Conservation (phyloP, 208 protist genomes). For the Kentomonas sorsogonicus region DNA sequence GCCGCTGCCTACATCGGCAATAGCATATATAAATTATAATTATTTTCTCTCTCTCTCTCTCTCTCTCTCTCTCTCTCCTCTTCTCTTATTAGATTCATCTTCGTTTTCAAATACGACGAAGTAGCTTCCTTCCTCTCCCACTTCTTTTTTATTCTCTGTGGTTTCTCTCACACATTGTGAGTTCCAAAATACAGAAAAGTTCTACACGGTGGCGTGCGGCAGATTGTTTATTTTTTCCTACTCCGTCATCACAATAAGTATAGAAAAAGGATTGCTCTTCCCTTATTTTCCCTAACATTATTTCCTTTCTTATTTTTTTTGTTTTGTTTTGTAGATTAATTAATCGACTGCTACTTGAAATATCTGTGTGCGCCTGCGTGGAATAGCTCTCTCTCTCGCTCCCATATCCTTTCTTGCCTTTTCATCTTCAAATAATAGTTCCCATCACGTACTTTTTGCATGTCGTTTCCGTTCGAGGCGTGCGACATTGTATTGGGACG, state of each 20-base stretch:
- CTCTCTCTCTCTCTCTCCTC: no score
- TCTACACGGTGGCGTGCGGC: background rate
- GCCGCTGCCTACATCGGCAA: no score
- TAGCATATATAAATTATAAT: no score
- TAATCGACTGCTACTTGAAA: background rate
- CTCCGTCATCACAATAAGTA: background rate
- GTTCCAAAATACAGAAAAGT: background rate
- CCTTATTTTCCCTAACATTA: background rate
- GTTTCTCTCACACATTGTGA: background rate
- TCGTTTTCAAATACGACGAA: background rate
- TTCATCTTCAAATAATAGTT: conserved; percentile 1
- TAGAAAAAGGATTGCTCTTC: background rate
- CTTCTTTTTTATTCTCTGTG: background rate
- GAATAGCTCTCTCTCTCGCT: conserved; percentile 3
- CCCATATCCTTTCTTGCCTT: background rate
- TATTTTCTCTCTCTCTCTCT: no score
- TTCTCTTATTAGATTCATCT: no score
- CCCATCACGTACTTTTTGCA: background rate
- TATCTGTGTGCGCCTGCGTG: background rate
- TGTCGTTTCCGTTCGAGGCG: conserved; percentile 50
- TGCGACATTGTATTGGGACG: conserved; percentile 60
- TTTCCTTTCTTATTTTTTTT: conserved; percentile 2
- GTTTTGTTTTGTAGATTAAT: conserved; percentile 6
- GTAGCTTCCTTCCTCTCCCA: background rate
- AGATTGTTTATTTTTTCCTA: background rate